Conservation (phyloP, 2,329 filamentous ascomycete genomes). For the Sporothrix dimorphospora region DNA sequence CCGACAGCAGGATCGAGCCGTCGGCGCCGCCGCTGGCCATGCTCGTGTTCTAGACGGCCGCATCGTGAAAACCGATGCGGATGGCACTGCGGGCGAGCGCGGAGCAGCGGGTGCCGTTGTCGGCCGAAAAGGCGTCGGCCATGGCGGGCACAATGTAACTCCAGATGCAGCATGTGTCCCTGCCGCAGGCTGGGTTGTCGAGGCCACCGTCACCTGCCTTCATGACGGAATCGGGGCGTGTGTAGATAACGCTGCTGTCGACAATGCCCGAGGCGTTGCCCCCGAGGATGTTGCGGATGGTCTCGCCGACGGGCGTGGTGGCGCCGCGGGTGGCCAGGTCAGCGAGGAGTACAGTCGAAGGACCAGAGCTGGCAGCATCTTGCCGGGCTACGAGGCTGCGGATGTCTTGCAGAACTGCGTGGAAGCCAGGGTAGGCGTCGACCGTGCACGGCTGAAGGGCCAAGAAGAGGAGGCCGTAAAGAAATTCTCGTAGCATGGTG, state of each 20-base stretch:
- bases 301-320: slow-evolving; percentile 43
- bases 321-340: slow-evolving; percentile 43
- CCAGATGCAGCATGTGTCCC: slow-evolving; percentile 46
- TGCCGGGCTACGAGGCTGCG: background rate
- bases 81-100: slow-evolving; percentile 48
- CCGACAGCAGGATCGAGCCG: slow-evolving; percentile 49
- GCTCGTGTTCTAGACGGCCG: slow-evolving; percentile 46
- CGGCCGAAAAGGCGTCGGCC: slow-evolving; percentile 40
- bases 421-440: slow-evolving; percentile 17
- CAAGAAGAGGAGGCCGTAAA: background rate
- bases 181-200: slow-evolving; percentile 36
- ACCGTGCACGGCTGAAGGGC: background rate
- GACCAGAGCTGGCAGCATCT: background rate
- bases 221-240: slow-evolving; percentile 28
- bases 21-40: slow-evolving; percentile 45
- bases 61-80: slow-evolving; percentile 53
- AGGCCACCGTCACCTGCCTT: slow-evolving; percentile 35
- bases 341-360: slow-evolving; percentile 40
- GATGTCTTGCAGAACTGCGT: background rate
- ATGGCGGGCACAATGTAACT: slow-evolving; percentile 45
- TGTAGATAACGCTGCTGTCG: slow-evolving; percentile 36
- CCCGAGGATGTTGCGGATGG: slow-evolving; percentile 45
- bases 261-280: slow-evolving; percentile 28
- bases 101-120: slow-evolving; percentile 30
- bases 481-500: background rate